Conservation (phyloP, 2,329 filamentous ascomycete genomes). For the Bipolaris victoriae region DNA sequence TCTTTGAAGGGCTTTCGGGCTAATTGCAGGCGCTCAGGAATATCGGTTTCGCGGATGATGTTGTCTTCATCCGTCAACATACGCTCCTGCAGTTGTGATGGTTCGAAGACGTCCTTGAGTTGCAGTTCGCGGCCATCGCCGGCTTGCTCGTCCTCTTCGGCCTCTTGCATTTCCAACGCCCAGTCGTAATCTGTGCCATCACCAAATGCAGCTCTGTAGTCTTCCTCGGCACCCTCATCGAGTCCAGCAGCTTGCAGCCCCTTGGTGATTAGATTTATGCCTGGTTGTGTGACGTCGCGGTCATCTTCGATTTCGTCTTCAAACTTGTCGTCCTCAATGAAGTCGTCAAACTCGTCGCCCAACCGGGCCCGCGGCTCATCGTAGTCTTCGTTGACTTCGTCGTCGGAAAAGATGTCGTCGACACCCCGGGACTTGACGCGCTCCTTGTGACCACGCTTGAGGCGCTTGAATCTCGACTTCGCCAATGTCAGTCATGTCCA, state of each 20-base stretch:
- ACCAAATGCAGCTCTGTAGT: slow-evolving; percentile 95
- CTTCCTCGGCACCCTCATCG: slow-evolving; percentile 90
- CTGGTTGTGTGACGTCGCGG: slow-evolving; percentile 82
- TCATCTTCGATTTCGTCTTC: slow-evolving; percentile 82
- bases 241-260: slow-evolving; percentile 82
- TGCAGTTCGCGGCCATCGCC: slow-evolving; percentile 84
- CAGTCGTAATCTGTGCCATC: slow-evolving; percentile 96
- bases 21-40: slow-evolving; percentile 93
- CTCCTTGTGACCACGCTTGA: slow-evolving; percentile 88
- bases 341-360: slow-evolving; percentile 64
- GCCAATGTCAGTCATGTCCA: slow-evolving; percentile 24
- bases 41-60: slow-evolving; percentile 82
- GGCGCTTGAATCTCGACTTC: slow-evolving; percentile 90
- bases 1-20: slow-evolving; percentile 88
- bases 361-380: slow-evolving; percentile 50
- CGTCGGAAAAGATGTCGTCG: slow-evolving; percentile 93
- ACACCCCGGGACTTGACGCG: slow-evolving; percentile 72
- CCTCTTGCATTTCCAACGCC: slow-evolving; percentile 86
- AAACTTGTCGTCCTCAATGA: slow-evolving; percentile 93
- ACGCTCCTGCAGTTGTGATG: slow-evolving; percentile 90
- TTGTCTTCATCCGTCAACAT: slow-evolving; percentile 97
- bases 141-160: slow-evolving; percentile 77
- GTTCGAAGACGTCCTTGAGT: slow-evolving; percentile 97
- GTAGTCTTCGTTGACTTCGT: slow-evolving; percentile 72
- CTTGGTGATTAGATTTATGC: slow-evolving; percentile 70